Evolutionary conservation across 1,139 yeast species (phyloP).

Genomic region (Hansenula lynferdii): DNA sequence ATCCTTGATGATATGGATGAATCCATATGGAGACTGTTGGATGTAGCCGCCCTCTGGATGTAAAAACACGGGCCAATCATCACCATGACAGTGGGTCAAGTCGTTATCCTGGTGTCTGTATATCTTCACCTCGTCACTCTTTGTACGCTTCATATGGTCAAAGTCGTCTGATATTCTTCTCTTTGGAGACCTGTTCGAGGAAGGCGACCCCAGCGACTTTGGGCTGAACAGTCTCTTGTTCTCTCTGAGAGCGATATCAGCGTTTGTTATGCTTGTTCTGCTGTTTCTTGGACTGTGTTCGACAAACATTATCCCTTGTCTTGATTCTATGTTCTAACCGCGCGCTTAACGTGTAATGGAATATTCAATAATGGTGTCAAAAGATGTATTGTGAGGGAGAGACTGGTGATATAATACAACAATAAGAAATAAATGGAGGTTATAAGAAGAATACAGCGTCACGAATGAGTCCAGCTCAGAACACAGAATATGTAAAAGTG

Average conservation of each 20-base stretch:
- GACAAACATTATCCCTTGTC: too few species aligned
- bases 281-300: constrained; percentile 16
- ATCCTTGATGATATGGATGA: constrained; percentile 19
- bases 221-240: constrained; percentile 12
- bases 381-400: too few species aligned
- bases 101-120: constrained; percentile 3
- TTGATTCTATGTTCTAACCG: constrained; percentile 1
- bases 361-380: too few species aligned
- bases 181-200: constrained; percentile 5
- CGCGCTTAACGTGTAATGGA: too few species aligned
- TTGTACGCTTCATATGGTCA: constrained; percentile 4
- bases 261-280: constrained; percentile 1
- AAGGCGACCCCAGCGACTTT: background rate
- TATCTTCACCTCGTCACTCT: background rate
- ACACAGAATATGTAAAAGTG: too few species aligned
- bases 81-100: background rate
- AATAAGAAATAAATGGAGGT: too few species aligned
- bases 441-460: too few species aligned
- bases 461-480: too few species aligned
- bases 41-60: constrained; percentile 65
- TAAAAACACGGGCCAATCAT: constrained; percentile 56
- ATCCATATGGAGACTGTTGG: constrained; percentile 63
- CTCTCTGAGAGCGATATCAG: constrained; percentile 14
- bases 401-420: too few species aligned
- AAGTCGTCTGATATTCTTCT: constrained; percentile 13